Evolutionary conservation across 306 rosid genomes (phyloP).

Genomic region (Pueraria montana): DNA sequence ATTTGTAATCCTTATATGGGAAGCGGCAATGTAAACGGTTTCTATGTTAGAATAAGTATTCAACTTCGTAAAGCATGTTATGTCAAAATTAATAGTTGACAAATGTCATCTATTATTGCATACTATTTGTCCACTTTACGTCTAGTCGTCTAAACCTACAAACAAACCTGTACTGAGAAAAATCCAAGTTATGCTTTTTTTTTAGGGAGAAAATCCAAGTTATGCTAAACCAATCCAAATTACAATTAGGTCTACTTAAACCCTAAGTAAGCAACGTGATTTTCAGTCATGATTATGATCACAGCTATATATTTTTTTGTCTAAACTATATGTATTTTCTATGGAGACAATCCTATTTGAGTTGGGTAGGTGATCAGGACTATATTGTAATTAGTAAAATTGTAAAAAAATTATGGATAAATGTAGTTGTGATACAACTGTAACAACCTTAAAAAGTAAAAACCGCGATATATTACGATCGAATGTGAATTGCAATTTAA

Average conservation of each 20-base stretch:
- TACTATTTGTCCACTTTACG: not conserved
- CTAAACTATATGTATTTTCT: too few species aligned
- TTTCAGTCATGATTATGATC: too few species aligned
- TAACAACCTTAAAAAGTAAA: not conserved
- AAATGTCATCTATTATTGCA: not conserved
- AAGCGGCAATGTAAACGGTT: not conserved
- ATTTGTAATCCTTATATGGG: not conserved
- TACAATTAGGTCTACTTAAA: slow-evolving; percentile 4
- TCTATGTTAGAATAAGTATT: not conserved
- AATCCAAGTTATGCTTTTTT: too few species aligned
- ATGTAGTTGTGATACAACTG: not conserved
- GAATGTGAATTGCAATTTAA: not conserved
- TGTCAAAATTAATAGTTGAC: not conserved
- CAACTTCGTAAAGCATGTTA: not conserved
- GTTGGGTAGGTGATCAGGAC: too few species aligned
- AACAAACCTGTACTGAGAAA: not conserved
- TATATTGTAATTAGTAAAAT: too few species aligned
- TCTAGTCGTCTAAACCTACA: not conserved
- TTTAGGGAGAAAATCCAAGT: not conserved
- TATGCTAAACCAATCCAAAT: not conserved
- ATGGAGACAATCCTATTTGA: too few species aligned
- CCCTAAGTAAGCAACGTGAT: not conserved
- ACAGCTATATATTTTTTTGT: too few species aligned
- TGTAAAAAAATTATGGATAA: too few species aligned
- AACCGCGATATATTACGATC: not conserved